Evolutionary conservation across 2,329 filamentous ascomycete species (phyloP), one percentile per base, ranked within the genome.

Genomic region (Pseudomassariella vexata): DNA sequence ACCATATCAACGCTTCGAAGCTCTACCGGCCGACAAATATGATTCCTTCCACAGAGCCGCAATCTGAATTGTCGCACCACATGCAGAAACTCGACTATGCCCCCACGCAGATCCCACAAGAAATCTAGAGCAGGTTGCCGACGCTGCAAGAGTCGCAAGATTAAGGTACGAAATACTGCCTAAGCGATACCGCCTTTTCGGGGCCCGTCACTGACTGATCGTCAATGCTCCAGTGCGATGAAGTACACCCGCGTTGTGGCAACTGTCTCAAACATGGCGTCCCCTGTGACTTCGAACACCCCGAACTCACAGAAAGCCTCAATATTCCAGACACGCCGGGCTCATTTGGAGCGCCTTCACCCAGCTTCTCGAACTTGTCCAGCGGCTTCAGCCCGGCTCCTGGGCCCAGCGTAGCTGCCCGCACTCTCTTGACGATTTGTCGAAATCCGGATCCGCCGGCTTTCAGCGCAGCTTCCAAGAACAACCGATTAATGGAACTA

Each of bases 241-340:
- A 82, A 54, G 59, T 76, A 9, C 77, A 81, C 47, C 78, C 78
- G 7, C 60, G 69, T 37, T 82, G 78, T 50, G 73, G 76, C 39
- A 81, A 82, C 55, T 82, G 78, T 57, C 58, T 68, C 35, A 82
- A 81, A 48, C 78, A 82, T 56, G 78, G 76, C 45, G 78, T 82
- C 22, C 53, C 63, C 20, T 82, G 78, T 57, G 78, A 82, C 52
- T 82, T 82, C 47, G 73, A 78, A 44, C 65, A 66, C 40, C 66
- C 68, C 7, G 55, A 65, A 21, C 53, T 68, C 36, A 52, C 65
- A 36, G 62, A 66, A 32, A 62, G 68, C 27, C 57, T 72, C 26
- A 47, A 57, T 17, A 44, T 61, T 3, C 50, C 59, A 27, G 52
- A 62, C 11, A 56, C 56, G n/a, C 52, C 60, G 14, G 48, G 35